Evolutionary conservation across 345 rosid genomes (phyloP), one percentile per base, ranked within the genome.

Genomic region (Euphorbia pulcherrima): DNA sequence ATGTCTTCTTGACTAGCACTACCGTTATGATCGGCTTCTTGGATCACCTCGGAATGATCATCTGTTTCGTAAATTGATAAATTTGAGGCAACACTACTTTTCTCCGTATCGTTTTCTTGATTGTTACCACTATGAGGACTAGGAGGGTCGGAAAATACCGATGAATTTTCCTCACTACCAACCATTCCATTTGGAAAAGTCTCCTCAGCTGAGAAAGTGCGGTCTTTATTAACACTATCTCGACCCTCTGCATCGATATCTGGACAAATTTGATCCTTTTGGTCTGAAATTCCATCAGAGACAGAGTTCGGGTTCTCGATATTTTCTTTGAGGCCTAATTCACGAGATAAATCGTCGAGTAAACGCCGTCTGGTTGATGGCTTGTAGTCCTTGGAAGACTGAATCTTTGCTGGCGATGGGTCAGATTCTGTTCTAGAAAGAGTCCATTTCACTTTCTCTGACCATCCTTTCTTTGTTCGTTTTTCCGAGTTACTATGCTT

Each of bases 351-450:
- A 75, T 90, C 97, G 40, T 87, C 85, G 27, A 88, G 85, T 76
- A 90, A 78, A 76, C 78, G 86, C 59, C 88, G 84, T 50, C 92
- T 77, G 11, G 84, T 81, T 28, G 91, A 67, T 51, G 81, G 59
- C 80, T 68, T 82, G 4, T 73, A 75, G 59, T 59, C 76, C 51
- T 74, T 71, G 44, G 74, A 73, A 37, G 56, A 74, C 52, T 37
- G 74, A 5, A 61, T 24, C 73, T 80, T 89, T 23, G 68, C 72
- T 13, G 85, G 83, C 59, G 81, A 75, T 58, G 96, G 94, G 35
- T 83, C 96, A 51, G 98, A 85, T 80, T 79, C 93, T 29, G 88
- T 74, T 82, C 97, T 89, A 65, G 87, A 75, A 33, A 93, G 80
- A 56, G 72, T 70, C 75, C 76, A 41, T 72, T 76, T 83, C 56